Evolutionary conservation across 805 yeast species (phyloP), one percentile per base, ranked within the genome.

Genomic region (Saccharomycopsis malanga): DNA sequence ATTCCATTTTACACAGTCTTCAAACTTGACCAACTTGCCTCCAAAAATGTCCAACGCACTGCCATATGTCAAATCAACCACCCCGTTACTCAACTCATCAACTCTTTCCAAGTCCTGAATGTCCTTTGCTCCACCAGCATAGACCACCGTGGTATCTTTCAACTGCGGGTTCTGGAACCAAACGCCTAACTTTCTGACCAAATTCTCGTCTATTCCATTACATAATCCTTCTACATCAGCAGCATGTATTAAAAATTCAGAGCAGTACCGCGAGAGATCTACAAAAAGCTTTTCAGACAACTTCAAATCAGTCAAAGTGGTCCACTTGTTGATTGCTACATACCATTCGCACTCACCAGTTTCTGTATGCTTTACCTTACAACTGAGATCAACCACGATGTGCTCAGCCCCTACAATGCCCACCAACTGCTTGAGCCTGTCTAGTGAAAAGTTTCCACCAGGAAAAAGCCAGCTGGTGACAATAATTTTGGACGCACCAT

Each of bases 281-380:
- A 57, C 60, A 50, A 93, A 73, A 23, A 83, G 73, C 22, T 73
- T 74, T 42, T 63, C 61, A 42, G 69, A 69, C 45, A 93, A 68
- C 46, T 67, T 73, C 39, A 80, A 72, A 34, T 73, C 72, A 0
- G 99, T 93, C 24, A 89, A 64, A 0, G 89, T 84, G 62, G 89
- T 97, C 99, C 99, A 93, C 64, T 88, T 84, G 65, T 93, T 89
- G 79, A 88, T 93, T 2, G 98, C 96, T n/a, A 93, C 98, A 30
- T 83, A 74, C 98, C 98, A 93, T 39, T 69, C 62, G 1, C 41
- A 21, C 15, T 52, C 59, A 1, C 61, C 65, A 47, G 12, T 46
- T 20, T 53, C 56, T 5, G 47, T 55, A 24, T 53, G 38, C 4
- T 58, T 59, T 15, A 67, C 64, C 50, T 95, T 74, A 62, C 98